phyloP scores from a whole-genome alignment of 2,329 filamentous ascomycete genomes.

The Epichloe scottii region DNA sequence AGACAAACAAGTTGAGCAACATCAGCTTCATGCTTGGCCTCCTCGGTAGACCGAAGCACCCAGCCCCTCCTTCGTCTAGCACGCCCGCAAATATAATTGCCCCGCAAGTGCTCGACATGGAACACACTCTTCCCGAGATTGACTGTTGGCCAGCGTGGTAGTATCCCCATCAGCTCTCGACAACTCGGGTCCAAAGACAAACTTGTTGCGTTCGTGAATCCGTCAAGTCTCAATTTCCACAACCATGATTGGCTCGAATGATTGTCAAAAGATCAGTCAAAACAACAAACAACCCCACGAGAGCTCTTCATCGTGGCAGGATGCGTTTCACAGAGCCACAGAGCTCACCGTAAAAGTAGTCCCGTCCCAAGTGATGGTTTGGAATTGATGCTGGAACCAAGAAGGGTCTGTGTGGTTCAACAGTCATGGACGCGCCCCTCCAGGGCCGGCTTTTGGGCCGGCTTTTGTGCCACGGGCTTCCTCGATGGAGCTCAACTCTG shows the following conservation, averaged over 20 bases:
- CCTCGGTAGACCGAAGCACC: not conserved
- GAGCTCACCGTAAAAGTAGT: not conserved
- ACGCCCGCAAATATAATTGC: not conserved
- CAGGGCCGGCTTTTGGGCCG: no score
- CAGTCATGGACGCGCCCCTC: no score
- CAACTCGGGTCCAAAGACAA: not conserved
- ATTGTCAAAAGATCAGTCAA: slow-evolving; percentile 1
- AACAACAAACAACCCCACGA: not conserved
- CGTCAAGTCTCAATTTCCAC: not conserved
- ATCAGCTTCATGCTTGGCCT: not conserved
- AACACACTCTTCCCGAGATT: not conserved
- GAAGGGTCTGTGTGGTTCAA: no score
- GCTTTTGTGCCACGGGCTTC: no score
- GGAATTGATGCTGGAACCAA: not conserved
- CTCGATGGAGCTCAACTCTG: no score
- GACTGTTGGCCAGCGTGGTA: not conserved
- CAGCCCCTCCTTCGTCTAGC: not conserved
- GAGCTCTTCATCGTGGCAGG: not conserved
- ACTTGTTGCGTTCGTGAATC: not conserved
- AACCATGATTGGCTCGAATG: not conserved
- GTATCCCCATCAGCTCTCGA: not conserved
- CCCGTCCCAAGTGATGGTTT: not conserved
- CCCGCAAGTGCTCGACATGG: not conserved
- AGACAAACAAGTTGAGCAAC: not conserved
- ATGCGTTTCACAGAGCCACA: not conserved